Evolutionary conservation across 208 protist species (phyloP).

Genomic region (Leishmania tropica): DNA sequence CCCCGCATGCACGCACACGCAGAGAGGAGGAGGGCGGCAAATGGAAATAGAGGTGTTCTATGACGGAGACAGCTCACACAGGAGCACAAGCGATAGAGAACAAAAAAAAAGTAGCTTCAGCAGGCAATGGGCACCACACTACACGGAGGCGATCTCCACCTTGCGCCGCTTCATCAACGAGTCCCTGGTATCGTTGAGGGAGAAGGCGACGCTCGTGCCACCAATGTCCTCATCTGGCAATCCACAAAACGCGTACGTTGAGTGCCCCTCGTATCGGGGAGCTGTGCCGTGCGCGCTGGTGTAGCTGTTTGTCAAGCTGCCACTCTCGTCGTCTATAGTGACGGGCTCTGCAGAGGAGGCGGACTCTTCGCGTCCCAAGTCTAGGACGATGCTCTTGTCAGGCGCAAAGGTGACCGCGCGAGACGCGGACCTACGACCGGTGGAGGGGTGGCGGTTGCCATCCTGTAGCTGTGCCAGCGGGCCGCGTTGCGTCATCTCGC

Average conservation of each 20-base stretch:
- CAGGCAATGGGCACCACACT: not conserved
- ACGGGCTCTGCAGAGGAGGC: constrained; percentile 14
- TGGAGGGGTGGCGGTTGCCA: constrained; percentile 5
- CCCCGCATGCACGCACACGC: not conserved
- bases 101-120: not conserved
- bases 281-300: constrained; percentile 9
- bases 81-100: not conserved
- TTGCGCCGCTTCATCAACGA: constrained; percentile 38
- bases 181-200: constrained; percentile 45
- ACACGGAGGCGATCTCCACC: constrained; percentile 26
- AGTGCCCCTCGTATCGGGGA: constrained; percentile 3
- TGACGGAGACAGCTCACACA: not conserved
- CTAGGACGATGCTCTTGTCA: constrained; percentile 63
- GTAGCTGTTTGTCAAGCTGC: constrained; percentile 35
- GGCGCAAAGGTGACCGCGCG: constrained; percentile 54
- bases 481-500: constrained; percentile 38
- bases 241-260: not conserved
- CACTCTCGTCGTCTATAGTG: not conserved
- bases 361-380: constrained; percentile 35
- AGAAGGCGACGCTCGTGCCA: constrained; percentile 54
- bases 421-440: constrained; percentile 27
- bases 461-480: constrained; percentile 37
- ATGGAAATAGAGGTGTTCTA: not conserved
- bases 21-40: not conserved
- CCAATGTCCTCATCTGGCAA: constrained; percentile 44